Base-by-base conservation (phyloP, 2,329 filamentous ascomycete genomes). In the Sclerotinia borealis region DNA sequence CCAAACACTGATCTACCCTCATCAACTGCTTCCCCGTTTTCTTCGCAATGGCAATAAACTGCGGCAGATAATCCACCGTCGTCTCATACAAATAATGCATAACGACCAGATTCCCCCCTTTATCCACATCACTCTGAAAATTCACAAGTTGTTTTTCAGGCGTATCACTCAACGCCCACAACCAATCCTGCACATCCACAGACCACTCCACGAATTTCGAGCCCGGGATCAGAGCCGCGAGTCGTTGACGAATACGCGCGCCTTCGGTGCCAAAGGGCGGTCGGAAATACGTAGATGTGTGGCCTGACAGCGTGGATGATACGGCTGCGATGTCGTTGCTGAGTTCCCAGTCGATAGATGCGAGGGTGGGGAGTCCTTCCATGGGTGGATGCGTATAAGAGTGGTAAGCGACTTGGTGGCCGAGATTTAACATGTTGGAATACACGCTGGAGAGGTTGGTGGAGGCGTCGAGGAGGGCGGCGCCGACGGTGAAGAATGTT, bases 401-500 rank as follows among this genome's bases (percentile, higher is more conserved):
- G 75, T 90, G 87, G 51, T 89, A 75, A 0, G 86, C 87, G 70
- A 90, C 82, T 75, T 90, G 87, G 76, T 90, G 87, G 4, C 87
- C 87, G 22, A 79, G 79, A 15, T 74, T 69, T 48, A 81, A 72
- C 85, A 89, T 87, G 73, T 87, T 83, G 64, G 77, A 78, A 77
- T 90, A 90, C 29, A 89, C 81, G 49, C 77, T 79, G 29, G 84
- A 85, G 58, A 90, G 80, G 69, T 88, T 88, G 25, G 84, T 87
- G 25, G 77, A 76, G 3, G 72, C 64, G 70, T 89, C 84, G 19
- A 84, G 76, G 0, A 90, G 78, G 1, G 86, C 84, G 1, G 81
- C 79, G 11, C 86, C 87, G 49, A 90, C 85, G 41, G 86, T 88
- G 76, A 90, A 90, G 75, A 90, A 90, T 1, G 87, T 90, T 3